Evolutionary conservation across 768 basidiomycete genomes (phyloP).

Genomic region (Rhizopogon vulgaris): DNA sequence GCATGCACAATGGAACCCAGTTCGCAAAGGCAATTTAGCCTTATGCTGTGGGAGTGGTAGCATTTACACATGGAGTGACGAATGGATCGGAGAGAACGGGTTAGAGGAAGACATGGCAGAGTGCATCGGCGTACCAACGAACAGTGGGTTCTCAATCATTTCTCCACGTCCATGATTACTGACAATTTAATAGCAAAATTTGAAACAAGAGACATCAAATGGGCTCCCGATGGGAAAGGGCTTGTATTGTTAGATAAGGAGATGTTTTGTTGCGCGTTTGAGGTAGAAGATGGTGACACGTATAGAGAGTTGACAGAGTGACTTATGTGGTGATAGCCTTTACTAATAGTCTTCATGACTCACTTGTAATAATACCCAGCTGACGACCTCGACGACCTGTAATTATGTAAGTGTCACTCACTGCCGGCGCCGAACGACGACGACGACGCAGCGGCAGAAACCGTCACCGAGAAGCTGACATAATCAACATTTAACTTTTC

Average conservation of each 20-base stretch:
- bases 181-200: slow-evolving; percentile 50
- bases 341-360: neutral
- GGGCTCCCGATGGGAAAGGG: slow-evolving; percentile 86
- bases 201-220: slow-evolving; percentile 59
- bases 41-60: slow-evolving; percentile 63
- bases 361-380: neutral
- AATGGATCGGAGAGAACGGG: slow-evolving; percentile 59
- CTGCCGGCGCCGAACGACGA: too few relatives aligned
- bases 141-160: slow-evolving; percentile 39
- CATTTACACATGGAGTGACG: slow-evolving; percentile 78
- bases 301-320: slow-evolving; percentile 4
- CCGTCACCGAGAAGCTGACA: slow-evolving; percentile 2
- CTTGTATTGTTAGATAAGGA: slow-evolving; percentile 70
- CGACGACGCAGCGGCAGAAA: neutral
- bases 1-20: slow-evolving; percentile 77
- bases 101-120: slow-evolving; percentile 78
- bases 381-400: neutral
- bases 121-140: slow-evolving; percentile 84
- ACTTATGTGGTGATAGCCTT: neutral
- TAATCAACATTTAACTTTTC: slow-evolving; percentile 2
- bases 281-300: slow-evolving; percentile 50
- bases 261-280: slow-evolving; percentile 82
- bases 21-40: slow-evolving; percentile 64
- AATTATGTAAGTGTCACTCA: too few relatives aligned
- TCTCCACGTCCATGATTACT: neutral